Conservation (phyloP, 352 stramenopile genomes). For the Nothophytophthora sp. region DNA sequence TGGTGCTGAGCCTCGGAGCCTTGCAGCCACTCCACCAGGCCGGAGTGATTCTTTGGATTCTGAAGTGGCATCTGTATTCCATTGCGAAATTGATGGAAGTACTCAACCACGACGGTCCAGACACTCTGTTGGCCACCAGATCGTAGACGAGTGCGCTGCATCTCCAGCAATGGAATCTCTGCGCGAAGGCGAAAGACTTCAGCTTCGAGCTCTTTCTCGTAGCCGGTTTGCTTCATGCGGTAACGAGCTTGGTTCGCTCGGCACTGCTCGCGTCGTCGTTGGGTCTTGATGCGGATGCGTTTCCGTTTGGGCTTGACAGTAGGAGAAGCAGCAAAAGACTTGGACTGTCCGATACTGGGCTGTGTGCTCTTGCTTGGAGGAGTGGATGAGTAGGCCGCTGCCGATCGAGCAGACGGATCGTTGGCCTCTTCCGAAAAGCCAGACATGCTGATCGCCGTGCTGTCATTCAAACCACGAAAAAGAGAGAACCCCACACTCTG, state of each 20-base stretch:
- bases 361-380: neutral
- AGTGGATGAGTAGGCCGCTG: neutral
- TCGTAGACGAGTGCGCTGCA: conserved; percentile 8
- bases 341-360: neutral
- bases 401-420: too few species aligned
- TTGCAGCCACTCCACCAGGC: conserved; percentile 17
- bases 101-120: conserved; percentile 14
- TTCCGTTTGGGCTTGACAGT: conserved; percentile 31
- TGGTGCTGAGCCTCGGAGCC: conserved; percentile 23
- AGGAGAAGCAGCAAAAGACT: too few species aligned
- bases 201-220: conserved; percentile 15
- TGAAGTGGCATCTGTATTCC: too few species aligned
- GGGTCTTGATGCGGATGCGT: conserved; percentile 42
- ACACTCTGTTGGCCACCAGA: conserved; percentile 5
- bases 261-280: conserved; percentile 47
- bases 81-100: conserved; percentile 23
- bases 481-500: too few species aligned
- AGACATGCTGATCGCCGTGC: too few species aligned
- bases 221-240: conserved; percentile 32
- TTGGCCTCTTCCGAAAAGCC: too few species aligned
- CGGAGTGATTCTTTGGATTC: conserved; percentile 7
- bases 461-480: too few species aligned
- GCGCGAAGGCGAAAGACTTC: conserved; percentile 17
- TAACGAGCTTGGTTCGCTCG: conserved; percentile 50
- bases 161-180: conserved; percentile 24